Base-by-base conservation (phyloP, 768 basidiomycete species). In the Hirschioporus abietinus region DNA sequence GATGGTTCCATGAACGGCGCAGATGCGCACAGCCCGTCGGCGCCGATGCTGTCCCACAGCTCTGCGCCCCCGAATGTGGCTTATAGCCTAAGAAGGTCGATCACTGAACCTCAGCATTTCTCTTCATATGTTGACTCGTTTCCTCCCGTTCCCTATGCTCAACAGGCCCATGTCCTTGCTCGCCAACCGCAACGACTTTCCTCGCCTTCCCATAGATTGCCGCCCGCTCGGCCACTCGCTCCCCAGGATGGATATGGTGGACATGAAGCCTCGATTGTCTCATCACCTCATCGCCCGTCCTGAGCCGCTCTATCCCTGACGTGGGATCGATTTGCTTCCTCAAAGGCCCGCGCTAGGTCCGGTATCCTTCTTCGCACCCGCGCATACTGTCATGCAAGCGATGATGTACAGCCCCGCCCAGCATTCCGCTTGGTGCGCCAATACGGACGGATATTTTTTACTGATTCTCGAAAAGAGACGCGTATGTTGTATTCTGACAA, bases 51-150 rank as follows among this genome's bases (percentile, higher is more conserved):
- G 12, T 52, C 42, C 15, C 42, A 52, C 42, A 20, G 42, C 81
- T 42, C 74, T 75, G 63, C 80, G 81, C 63, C 71, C 77, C 34
- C 74, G 74, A 57, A 75, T 81, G 35, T 79, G 66, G 76, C 84
- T 17, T 88, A 83, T 72, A 80, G 81, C 57, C 86, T 85, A 69
- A 81, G 87, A 68, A 82, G 88, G 63, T 80, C 86, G 52, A 77
- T 84, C 63, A 85, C 84, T 34, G 88, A 88, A 61, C 81, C 86
- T 25, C 85, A 84, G 69, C 80, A 79, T 20, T 86, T 81, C 74
- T 78, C 76, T 66, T 76, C 83, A 42, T 76, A 83, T 63, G 78
- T 78, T 34, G 80, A 83, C 67, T 82, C 82, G 68, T 82, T 82
- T 66, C 76, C 78, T 62, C 84, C 83, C 73, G 81, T 83, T 66